Evolutionary conservation across 164 flowering plant species (phyloP).

Genomic region (Berberis vulgaris): DNA sequence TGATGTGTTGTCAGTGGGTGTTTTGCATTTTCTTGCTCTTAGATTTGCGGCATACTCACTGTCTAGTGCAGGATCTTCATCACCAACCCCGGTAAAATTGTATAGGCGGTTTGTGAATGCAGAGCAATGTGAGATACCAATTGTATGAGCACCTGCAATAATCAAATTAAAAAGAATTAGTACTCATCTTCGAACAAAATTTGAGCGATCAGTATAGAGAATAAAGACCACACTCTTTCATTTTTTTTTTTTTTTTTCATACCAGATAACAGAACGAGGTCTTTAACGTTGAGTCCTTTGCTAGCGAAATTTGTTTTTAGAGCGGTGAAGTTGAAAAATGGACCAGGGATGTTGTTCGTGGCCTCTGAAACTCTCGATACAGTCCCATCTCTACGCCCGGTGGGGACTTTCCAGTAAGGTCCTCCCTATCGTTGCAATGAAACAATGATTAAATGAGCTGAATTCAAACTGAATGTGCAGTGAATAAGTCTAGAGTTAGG

Average conservation of each 20-base stretch:
- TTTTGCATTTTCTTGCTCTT: conserved; percentile 30
- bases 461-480: background rate
- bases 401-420: conserved; percentile 73
- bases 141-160: conserved; percentile 28
- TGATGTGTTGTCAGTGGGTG: conserved; percentile 26
- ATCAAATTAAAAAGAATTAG: background rate
- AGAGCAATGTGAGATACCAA: conserved; percentile 26
- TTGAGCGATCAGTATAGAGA: background rate
- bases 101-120: conserved; percentile 32
- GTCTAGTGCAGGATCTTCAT: conserved; percentile 46
- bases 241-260: background rate
- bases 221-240: too few species aligned
- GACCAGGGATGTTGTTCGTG: conserved; percentile 48
- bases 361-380: conserved; percentile 55
- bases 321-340: conserved; percentile 44
- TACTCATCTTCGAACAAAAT: background rate
- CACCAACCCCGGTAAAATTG: conserved; percentile 56
- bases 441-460: background rate
- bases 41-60: conserved; percentile 29
- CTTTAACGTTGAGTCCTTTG: conserved; percentile 58
- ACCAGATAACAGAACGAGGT: conserved; percentile 76
- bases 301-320: conserved; percentile 38
- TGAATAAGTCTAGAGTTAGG: too few species aligned
- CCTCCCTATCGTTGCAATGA: conserved; percentile 27
- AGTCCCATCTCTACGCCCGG: conserved; percentile 76